Percentiles rank a stretch among this genome's conserved stretches.
phyloP scores from a whole-genome alignment of 495 filamentous ascomycete genomes.

The Barbatosphaeria neglecta region DNA sequence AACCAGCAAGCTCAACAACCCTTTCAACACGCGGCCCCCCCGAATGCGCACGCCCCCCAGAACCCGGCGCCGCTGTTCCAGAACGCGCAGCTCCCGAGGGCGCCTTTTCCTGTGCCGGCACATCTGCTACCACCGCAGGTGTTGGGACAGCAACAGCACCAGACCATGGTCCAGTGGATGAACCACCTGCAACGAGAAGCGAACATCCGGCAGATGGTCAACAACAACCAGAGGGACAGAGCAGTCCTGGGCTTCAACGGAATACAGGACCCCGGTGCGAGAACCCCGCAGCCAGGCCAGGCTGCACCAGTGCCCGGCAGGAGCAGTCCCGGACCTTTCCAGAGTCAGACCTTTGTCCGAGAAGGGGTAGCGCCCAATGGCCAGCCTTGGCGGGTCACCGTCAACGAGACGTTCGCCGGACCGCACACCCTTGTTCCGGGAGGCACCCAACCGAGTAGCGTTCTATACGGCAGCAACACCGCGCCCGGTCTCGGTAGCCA shows the following conservation, averaged over 20 bases:
- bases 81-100: neutral
- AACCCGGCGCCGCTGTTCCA: neutral
- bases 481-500: neutral
- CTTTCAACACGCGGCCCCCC: constrained; percentile 1
- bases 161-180: constrained; percentile 13
- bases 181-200: constrained; percentile 17
- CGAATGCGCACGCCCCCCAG: constrained; percentile 3
- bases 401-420: constrained; percentile 12
- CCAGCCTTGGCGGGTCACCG: constrained; percentile 15
- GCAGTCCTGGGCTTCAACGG: constrained; percentile 8
- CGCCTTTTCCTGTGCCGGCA: neutral
- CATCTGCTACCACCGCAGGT: constrained; percentile 10
- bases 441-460: neutral
- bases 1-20: neutral
- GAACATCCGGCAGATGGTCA: constrained; percentile 6
- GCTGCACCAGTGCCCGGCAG: constrained; percentile 1
- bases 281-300: neutral
- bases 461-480: neutral
- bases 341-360: constrained; percentile 10
- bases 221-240: constrained; percentile 14
- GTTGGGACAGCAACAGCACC: constrained; percentile 11
- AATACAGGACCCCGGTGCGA: constrained; percentile 1
- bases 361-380: constrained; percentile 18
- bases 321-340: constrained; percentile 3
- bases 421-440: neutral